Evolutionary conservation across 164 flowering plant genomes (phyloP), one percentile per base, ranked within the genome.

Genomic region (Nelumbo lutea): DNA sequence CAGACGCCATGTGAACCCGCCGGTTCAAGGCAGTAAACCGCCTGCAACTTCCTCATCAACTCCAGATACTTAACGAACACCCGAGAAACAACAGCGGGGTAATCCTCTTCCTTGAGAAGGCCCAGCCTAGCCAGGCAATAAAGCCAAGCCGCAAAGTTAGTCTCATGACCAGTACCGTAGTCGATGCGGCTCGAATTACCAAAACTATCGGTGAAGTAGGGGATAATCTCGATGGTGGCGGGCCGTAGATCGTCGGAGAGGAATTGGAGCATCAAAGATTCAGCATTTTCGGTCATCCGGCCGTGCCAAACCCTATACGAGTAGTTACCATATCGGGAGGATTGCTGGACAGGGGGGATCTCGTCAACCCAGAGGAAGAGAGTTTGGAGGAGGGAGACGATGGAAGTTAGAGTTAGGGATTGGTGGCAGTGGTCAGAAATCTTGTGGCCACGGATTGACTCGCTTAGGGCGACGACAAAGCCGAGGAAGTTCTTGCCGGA

Each of bases 1-100:
- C 98, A 95, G 72, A 95, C 97, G 1, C 98, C 98, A 65, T 95
- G 98, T 1, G 98, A 95, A 13, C 98, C 98, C 1, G 98, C 98
- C 1, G 96, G 98, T 79, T 91, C 98, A 46, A 94, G 78, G 64
- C 79, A 77, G 63, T 94, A 94, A n/a, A 74, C 75, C 27, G 6
- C 45, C 72, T 79, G 98, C 83, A 95, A 77, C 52, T 84, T 86
- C 80, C 97, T 84, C 98, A 92, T 90, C 80, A 95, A 60, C 6
- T 86, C 96, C 43, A 95, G 72, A 68, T 95, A 95, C 80, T 82
- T 90, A 10, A 87, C 88, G 66, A 95, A 91, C 62, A 87, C 86
- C 79, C 92, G 79, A 39, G 80, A 70, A 9, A 95, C 98, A 2
- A 87, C 79, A 1, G 88, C 94, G 40, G 75, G 98, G 48, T 87